phyloP scores from a whole-genome alignment of 805 yeast species.

The Saturnispora dispora region DNA sequence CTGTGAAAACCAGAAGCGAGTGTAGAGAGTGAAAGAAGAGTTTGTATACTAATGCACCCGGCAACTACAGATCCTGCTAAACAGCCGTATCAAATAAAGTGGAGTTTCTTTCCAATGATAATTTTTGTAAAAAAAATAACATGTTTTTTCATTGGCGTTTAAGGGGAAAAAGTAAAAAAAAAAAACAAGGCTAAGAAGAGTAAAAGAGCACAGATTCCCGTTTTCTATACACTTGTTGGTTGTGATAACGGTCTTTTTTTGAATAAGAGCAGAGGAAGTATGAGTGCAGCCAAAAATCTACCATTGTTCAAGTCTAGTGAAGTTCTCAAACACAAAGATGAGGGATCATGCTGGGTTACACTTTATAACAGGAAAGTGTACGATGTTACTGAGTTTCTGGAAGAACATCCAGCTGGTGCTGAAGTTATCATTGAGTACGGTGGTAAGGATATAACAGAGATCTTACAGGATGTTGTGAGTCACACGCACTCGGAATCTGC shows the following conservation, averaged over 20 bases:
- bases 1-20: no score
- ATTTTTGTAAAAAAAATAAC: background rate
- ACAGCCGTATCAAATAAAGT: background rate
- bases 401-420: constrained; percentile 65
- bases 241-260: background rate
- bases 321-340: constrained; percentile 43
- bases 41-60: no score
- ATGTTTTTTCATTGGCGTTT: background rate
- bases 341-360: constrained; percentile 69
- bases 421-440: constrained; percentile 49
- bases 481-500: constrained; percentile 84
- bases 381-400: constrained; percentile 65
- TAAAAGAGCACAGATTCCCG: background rate
- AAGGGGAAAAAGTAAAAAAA: background rate
- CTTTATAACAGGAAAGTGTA: constrained; percentile 73
- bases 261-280: background rate
- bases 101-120: background rate
- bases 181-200: background rate
- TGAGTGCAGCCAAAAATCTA: constrained; percentile 20
- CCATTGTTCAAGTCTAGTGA: constrained; percentile 53
- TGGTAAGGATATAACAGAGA: constrained; percentile 58
- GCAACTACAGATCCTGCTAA: background rate
- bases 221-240: background rate
- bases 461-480: constrained; percentile 58
- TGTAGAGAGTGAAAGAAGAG: no score